Conservation (phyloP, 768 basidiomycete genomes). For the Lentinula sp. region DNA sequence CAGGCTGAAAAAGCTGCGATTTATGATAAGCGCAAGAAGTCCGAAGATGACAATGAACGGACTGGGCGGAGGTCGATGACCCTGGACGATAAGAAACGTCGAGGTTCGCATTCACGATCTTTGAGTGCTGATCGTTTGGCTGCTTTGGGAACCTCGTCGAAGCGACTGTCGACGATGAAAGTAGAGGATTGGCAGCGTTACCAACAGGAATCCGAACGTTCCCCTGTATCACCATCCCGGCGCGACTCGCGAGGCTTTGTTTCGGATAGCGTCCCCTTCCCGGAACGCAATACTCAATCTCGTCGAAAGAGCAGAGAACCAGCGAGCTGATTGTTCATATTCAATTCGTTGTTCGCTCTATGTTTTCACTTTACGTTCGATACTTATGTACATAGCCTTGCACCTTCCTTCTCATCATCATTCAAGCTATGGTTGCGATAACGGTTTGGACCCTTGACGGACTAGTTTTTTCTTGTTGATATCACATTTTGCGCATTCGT, state of each 20-base stretch:
- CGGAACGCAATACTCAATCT: conserved; percentile 23
- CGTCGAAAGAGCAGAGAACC: conserved; percentile 28
- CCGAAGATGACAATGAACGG: conserved; percentile 33
- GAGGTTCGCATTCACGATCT: conserved; percentile 41
- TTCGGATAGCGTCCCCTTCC: conserved; percentile 48
- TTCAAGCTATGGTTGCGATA: not conserved
- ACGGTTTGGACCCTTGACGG: not conserved
- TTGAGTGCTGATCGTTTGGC: conserved; percentile 61
- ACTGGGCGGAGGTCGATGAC: conserved; percentile 22
- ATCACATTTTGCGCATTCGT: not conserved
- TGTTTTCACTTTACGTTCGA: conserved; percentile 17
- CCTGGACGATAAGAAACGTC: conserved; percentile 27
- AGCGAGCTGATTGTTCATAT: not conserved
- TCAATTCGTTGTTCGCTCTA: conserved; percentile 25
- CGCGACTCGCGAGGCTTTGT: conserved; percentile 28
- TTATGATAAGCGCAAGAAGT: conserved; percentile 46
- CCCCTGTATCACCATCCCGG: conserved; percentile 7
- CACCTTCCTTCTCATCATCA: not conserved
- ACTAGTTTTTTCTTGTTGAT: not conserved
- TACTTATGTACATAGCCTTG: conserved; percentile 14
- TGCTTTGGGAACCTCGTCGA: conserved; percentile 37
- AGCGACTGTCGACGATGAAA: conserved; percentile 68
- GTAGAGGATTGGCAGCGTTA: conserved; percentile 83
- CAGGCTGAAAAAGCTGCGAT: conserved; percentile 66
- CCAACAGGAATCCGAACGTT: conserved; percentile 43